Base-by-base conservation (phyloP, 768 basidiomycete species). In the Macrolepiota dolichaula region DNA sequence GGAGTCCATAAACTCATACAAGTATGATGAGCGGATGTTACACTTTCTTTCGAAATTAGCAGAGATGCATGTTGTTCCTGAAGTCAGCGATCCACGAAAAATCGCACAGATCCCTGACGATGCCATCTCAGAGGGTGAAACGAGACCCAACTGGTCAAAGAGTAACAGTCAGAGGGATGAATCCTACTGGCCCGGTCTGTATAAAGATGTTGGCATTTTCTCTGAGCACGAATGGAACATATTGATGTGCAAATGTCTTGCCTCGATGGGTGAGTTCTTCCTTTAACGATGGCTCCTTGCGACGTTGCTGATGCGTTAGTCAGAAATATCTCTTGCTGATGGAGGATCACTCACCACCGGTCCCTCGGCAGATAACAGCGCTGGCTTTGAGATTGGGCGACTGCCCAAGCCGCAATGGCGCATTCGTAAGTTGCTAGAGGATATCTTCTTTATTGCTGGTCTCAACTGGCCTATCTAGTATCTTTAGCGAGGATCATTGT, bases 1-100 rank as follows among this genome's bases (percentile, higher is more conserved):
- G 92, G 88, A 91, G 73, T 89, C 91, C 12, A 79, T 96, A 68
- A 94, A 94, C 76, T 92, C 91, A 60, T 91, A 91, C 72, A 83
- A 88, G 73, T 95, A 87, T 76, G 93, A 95, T 78, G 93, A 94
- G 68, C 83, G 93, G 72, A 92, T 93, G 85, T 79, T 95, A 63
- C 84, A 91, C 59, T 89, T 96, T 70, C 81, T 95, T 62, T 81
- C 92, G 29, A 82, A 82, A 67, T 79, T 96, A 50, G 77, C 88
- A 57, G 89, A 93, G 72, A 79, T 88, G 74, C 94, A 96, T 75
- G 81, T 91, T 64, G 87, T 90, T 67, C 87, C 93, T 55, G 79
- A 83, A 44, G 74, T 85, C 72, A 91, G 89, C 70, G 86, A 95
- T 69, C 93, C 94, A 25, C 78, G 80, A 58, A 79, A 80, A 63